Evolutionary conservation across 768 basidiomycete species (phyloP).

Genomic region (Tricholoma bakamatsutake): DNA sequence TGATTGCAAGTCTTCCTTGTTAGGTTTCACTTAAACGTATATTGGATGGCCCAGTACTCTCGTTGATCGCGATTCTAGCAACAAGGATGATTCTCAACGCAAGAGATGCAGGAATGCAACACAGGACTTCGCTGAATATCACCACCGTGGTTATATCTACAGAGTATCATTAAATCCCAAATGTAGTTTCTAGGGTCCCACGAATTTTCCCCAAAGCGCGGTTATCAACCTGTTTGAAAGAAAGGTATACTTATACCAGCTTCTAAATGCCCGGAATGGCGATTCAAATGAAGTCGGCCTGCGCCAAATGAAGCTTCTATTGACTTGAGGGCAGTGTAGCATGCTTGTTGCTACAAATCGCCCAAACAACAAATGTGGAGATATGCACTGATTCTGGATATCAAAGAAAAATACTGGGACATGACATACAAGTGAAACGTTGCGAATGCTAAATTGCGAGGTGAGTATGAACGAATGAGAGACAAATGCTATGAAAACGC

Average conservation of each 20-base stretch:
- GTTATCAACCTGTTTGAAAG: neutral
- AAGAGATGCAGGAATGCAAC: neutral
- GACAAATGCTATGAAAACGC: neutral
- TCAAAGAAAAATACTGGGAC: neutral
- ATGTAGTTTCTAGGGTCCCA: too few species aligned
- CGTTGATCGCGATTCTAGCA: neutral
- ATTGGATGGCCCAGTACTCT: neutral
- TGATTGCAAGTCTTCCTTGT: neutral
- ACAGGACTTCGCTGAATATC: neutral
- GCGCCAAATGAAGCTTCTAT: neutral
- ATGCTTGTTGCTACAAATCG: neutral
- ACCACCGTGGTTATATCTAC: neutral
- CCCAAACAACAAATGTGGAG: neutral
- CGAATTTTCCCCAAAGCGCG: too few species aligned
- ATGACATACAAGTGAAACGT: slow-evolving; percentile 1
- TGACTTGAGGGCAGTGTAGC: neutral
- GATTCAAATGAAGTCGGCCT: neutral
- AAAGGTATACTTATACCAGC: neutral
- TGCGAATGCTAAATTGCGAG: neutral
- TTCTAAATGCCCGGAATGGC: neutral
- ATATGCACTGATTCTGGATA: neutral
- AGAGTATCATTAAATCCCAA: neutral
- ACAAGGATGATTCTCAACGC: neutral
- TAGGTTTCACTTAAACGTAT: neutral
- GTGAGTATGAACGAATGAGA: neutral